These are phyloP conservation scores for Clarireedia paspali DNA, from an alignment of 2,329 filamentous ascomycete species.

Conservation along the genomic window DNA sequence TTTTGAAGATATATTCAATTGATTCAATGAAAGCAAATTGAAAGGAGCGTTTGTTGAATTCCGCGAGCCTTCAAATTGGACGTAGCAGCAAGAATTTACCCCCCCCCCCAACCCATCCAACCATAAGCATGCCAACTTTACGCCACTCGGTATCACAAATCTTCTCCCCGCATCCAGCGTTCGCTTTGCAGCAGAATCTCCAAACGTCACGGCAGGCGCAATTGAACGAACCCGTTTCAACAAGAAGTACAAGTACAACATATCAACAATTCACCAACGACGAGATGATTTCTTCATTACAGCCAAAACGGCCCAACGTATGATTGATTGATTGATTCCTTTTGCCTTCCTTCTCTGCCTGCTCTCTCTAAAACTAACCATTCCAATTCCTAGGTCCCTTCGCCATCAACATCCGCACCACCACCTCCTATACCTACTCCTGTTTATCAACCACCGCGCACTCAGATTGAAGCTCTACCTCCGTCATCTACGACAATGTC, in stretches of 20 bases:
- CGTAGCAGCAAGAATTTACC: too few relatives aligned
- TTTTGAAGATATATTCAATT: too few relatives aligned
- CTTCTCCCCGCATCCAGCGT: constrained; percentile 15
- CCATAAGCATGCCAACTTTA: neutral
- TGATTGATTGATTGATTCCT: neutral
- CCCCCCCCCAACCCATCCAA: too few relatives aligned
- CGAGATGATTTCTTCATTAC: neutral
- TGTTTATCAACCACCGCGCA: constrained; percentile 23
- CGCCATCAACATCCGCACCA: neutral
- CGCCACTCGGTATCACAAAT: constrained; percentile 17
- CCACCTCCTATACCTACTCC: neutral
- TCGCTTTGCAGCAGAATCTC: neutral
- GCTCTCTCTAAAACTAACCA: neutral
- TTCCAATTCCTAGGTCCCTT: neutral
- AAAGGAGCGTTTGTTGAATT: too few relatives aligned
- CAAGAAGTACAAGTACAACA: neutral
- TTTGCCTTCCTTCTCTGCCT: neutral
- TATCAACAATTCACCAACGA: neutral
- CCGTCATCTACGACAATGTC: constrained; percentile 10
- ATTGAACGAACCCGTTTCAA: neutral
- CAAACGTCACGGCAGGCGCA: neutral
- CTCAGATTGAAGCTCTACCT: constrained; percentile 44
- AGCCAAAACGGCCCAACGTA: constrained; percentile 18
- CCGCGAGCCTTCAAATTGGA: too few relatives aligned
- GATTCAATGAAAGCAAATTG: too few relatives aligned